Evolutionary conservation across 1,284 basidiomycete genomes (phyloP), one percentile per base, ranked within the genome.

Genomic region (Tausonia pullulans): DNA sequence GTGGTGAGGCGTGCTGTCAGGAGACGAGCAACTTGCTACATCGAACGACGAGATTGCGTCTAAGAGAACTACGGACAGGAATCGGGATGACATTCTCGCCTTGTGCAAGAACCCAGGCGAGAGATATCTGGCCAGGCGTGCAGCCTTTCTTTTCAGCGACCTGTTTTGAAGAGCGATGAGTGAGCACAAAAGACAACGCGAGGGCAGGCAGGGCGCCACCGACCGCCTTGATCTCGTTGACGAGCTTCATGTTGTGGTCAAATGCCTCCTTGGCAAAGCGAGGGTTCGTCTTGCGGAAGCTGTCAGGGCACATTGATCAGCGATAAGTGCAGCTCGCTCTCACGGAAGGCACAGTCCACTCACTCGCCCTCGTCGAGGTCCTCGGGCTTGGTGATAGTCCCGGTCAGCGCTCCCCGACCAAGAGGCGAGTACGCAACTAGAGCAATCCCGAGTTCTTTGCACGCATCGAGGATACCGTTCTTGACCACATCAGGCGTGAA

Each of bases 41-140:
- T 55, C 13, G 54, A 11, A 41, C 4, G 54, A 27, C 27, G 27
- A 27, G 27, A 27, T 27, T 27, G 27, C 27, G 27, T 27, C 27
- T 27, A 27, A 27, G 27, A 27, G 27, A 27, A 27, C 27, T 2
- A 27, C 27, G 40, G 40, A 40, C 55, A 41, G 55, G 55, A n/a
- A 57, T 57, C 3, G 77, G 77, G 55, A 78, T 77, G 14, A 76
- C 73, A 54, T 77, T 74, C 2, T 71, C 71, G 0, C 74, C 74
- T 64, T 77, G 74, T 0, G 70, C 69, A 11, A 75, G 69, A 43
- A 79, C 70, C 79, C 79, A 80, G 1, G 78, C 77, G 3, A 80
- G 68, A 13, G 73, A 71, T 2, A 79, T 67, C 68, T 79, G 78
- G 0, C 72, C 69, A 1, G 75, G 66, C 0, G 77, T 74, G 51